Conservation (phyloP, 805 yeast species). For the Candida montana region DNA sequence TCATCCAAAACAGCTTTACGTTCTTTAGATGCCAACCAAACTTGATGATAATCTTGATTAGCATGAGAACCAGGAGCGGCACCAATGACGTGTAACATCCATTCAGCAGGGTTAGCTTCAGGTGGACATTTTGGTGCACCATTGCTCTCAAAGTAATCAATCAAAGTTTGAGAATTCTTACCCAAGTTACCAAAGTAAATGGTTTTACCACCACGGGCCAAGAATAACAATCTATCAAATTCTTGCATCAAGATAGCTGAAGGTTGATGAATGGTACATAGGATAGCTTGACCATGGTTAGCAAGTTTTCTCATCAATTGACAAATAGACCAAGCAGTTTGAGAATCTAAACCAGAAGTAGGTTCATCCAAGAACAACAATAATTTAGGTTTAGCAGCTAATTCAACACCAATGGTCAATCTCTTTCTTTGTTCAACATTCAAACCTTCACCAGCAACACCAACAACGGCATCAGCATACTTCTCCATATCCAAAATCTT, state of each 20-base stretch:
- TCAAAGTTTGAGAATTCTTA: constrained; percentile 48
- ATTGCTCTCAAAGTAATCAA: constrained; percentile 57
- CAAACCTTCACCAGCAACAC: constrained; percentile 67
- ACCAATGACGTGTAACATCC: constrained; percentile 87
- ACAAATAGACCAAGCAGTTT: constrained; percentile 64
- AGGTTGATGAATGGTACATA: constrained; percentile 83
- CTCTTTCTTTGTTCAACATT: constrained; percentile 64
- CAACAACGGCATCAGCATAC: constrained; percentile 70
- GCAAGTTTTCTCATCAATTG: constrained; percentile 56
- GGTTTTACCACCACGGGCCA: constrained; percentile 68
- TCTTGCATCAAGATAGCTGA: constrained; percentile 73
- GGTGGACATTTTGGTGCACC: constrained; percentile 66
- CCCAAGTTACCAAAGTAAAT: constrained; percentile 77
- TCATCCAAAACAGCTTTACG: constrained; percentile 53
- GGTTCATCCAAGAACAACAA: constrained; percentile 62
- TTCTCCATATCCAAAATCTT: constrained; percentile 56
- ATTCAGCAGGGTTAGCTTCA: constrained; percentile 78
- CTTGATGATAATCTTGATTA: constrained; percentile 65
- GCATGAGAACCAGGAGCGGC: constrained; percentile 81
- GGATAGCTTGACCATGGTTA: constrained; percentile 55
- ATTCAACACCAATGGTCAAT: constrained; percentile 60
- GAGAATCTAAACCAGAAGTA: constrained; percentile 65
- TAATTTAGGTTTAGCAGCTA: constrained; percentile 60
- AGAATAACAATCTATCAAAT: constrained; percentile 69
- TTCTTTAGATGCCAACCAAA: constrained; percentile 71